Evolutionary conservation across 495 filamentous ascomycete genomes (phyloP).

Genomic region (Aspergillus kassunensis): DNA sequence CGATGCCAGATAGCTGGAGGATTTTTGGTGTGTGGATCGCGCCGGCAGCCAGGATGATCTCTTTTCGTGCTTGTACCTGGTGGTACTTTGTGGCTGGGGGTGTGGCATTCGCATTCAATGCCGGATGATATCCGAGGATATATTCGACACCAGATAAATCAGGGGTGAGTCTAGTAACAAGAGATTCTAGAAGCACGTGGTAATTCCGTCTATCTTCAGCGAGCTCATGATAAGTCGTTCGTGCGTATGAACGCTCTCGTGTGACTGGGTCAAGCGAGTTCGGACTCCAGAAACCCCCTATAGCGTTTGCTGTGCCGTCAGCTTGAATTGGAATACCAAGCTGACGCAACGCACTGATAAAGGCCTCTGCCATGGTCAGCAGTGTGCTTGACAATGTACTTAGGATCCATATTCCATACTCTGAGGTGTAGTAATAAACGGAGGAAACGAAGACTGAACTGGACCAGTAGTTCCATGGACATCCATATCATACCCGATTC

Average conservation of each 20-base stretch:
- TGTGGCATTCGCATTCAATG: background rate
- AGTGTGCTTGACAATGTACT: too few relatives aligned
- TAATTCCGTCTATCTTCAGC: background rate
- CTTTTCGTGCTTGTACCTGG: slow-evolving; percentile 41
- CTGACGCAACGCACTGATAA: background rate
- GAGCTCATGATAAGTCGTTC: background rate
- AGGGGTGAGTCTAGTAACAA: background rate
- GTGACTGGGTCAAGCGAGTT: background rate
- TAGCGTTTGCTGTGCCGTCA: background rate
- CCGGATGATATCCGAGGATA: background rate
- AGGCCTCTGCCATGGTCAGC: background rate
- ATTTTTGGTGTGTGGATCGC: slow-evolving; percentile 50
- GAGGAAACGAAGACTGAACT: background rate
- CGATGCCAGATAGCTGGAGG: slow-evolving; percentile 54
- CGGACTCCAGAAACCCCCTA: background rate
- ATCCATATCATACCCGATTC: background rate
- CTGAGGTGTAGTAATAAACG: background rate
- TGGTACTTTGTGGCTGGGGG: slow-evolving; percentile 20
- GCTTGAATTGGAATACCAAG: background rate
- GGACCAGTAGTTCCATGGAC: background rate
- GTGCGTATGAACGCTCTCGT: background rate
- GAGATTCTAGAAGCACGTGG: background rate
- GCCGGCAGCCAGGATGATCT: slow-evolving; percentile 55
- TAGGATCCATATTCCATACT: too few relatives aligned
- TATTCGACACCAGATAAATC: slow-evolving; percentile 6